These are phyloP conservation scores for Colletotrichum scovillei DNA, from an alignment of 2,329 filamentous ascomycete genomes.

Conservation along the genomic window DNA sequence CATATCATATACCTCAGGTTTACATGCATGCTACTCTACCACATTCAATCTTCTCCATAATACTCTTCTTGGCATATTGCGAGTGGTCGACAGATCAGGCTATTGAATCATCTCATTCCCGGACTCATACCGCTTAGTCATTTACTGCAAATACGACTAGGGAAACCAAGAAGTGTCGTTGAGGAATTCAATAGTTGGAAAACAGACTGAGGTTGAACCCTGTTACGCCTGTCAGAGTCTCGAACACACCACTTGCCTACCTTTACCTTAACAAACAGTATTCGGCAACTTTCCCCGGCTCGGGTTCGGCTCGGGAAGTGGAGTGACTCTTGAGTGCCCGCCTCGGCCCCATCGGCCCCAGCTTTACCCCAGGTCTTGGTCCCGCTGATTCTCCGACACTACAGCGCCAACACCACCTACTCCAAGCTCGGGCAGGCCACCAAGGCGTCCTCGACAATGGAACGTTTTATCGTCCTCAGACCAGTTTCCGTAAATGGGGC, in stretches of 20 bases:
- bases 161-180: not conserved
- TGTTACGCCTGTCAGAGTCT: not conserved
- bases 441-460: not conserved
- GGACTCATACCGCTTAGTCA: not conserved
- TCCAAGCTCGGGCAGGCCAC: not conserved
- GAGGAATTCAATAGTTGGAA: not conserved
- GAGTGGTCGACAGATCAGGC: not conserved
- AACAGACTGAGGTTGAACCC: not conserved
- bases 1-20: not conserved
- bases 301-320: slow-evolving; percentile 29
- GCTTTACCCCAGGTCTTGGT: slow-evolving; percentile 1
- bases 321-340: not conserved
- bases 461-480: not conserved
- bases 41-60: not conserved
- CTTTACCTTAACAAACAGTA: not conserved
- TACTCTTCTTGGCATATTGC: too few relatives aligned
- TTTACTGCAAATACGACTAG: not conserved
- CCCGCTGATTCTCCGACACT: not conserved
- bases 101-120: not conserved
- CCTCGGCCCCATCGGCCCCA: slow-evolving; percentile 29
- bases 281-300: slow-evolving; percentile 1
- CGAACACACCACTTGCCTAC: not conserved
- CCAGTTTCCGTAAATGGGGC: slow-evolving; percentile 20
- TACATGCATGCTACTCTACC: not conserved
- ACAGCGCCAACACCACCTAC: not conserved